Percentiles rank a stretch among this genome's conserved stretches.
Evolutionary conservation across 2,329 filamentous ascomycete species (phyloP).

Genomic region (Pseudomassariella vexata): DNA sequence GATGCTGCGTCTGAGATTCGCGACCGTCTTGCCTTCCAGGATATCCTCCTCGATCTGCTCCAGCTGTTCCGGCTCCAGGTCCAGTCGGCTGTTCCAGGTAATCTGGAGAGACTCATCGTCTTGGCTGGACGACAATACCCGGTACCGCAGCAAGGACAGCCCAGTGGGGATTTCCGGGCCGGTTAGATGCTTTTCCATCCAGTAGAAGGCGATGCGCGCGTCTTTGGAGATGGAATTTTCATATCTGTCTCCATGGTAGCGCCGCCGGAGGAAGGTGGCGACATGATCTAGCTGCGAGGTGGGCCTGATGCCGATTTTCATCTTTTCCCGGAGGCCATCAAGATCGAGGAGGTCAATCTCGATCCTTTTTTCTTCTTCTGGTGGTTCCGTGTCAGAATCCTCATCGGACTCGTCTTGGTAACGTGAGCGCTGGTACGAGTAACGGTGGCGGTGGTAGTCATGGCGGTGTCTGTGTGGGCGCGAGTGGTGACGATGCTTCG

Average conservation of each 20-base stretch:
- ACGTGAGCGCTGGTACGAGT: no score
- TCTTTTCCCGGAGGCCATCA: conserved; percentile 11
- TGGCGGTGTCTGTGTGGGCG: no score
- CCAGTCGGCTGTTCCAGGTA: conserved; percentile 8
- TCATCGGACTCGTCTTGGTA: no score
- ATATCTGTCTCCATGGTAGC: conserved; percentile 2
- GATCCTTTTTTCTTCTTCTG: conserved; percentile 7
- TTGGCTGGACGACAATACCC: conserved; percentile 8
- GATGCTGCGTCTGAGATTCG: conserved; percentile 17
- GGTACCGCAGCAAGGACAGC: conserved; percentile 11
- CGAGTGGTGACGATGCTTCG: no score
- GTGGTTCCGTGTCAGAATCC: no score
- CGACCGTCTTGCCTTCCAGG: conserved; percentile 20
- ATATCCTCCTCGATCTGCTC: conserved; percentile 12
- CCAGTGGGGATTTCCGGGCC: conserved; percentile 11
- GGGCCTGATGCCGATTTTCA: conserved; percentile 11
- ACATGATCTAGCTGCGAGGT: conserved; percentile 11
- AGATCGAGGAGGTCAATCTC: conserved; percentile 17
- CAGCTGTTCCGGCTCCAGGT: conserved; percentile 8
- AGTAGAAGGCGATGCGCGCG: conserved; percentile 14
- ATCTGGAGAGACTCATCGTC: conserved; percentile 13
- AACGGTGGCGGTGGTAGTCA: no score
- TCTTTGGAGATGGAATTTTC: conserved; percentile 7
- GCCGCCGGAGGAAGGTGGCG: conserved; percentile 5
- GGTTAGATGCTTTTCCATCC: conserved; percentile 6